Evolutionary conservation across 2,329 filamentous ascomycete species (phyloP), one percentile per base, ranked within the genome.

Genomic region (Aureobasidium sp.): DNA sequence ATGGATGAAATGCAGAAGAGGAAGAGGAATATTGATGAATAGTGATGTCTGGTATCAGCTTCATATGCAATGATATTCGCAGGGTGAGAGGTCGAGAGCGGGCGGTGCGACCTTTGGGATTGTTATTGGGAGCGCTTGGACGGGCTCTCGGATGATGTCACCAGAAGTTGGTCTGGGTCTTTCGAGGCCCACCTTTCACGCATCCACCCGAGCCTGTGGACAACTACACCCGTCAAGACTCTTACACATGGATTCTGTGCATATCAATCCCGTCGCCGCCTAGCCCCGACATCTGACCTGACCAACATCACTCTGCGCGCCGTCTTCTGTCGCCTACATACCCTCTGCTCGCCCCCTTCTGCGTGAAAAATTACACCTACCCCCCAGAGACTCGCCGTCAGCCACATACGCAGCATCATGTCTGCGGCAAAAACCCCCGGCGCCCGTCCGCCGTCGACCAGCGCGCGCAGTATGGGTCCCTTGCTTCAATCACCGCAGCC

Each of bases 391-490:
- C 25, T 3, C 21, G 13, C 11, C 34, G 13, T 25, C 44, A 47
- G 16, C 10, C 44, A 30, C 44, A 30, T 30, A 49, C 47, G 21
- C 27, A 36, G 21, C 59, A 62, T 16, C 52, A 63, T 63, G 61
- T 59, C 63, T 34, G 48, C 62, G 36, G 60, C 63, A 42, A 63
- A 49, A 47, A 64, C 64, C 15, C 58, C 63, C 21, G 61, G 37
- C 21, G 58, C 57, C 16, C 37, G 60, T 30, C 57, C 63, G 16
- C 47, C 62, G n/a, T 62, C 66, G 11, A 64, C 65, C 41, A 67
- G 65, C 34, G 66, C 65, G 11, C 66, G 67, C 55, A 62, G 63
- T 61, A 69, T 70, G 67, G 66, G 68, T 45, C 71, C 71, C 21
- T 66, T 70, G 47, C 65, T 72, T 44, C 63, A 47, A 65, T 63